Base-by-base conservation (phyloP, 805 yeast species). In the Nakazawaea pomicola region DNA sequence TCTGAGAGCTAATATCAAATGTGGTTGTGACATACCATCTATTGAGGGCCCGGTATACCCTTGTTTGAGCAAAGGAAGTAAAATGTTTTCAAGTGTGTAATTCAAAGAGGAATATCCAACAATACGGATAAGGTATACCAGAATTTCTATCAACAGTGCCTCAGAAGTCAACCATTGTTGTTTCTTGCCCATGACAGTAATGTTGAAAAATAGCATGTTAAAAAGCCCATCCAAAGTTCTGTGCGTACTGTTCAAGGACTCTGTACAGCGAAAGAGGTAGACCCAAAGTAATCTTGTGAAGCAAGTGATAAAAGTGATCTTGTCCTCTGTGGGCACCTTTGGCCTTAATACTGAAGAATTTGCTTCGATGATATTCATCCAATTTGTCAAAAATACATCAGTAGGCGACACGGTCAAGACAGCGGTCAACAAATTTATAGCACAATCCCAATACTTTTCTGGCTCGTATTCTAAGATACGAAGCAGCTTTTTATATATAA, bases 261-360 rank as follows among this genome's bases (percentile, higher is more conserved):
- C 99, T 0, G 95, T 76, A 49, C 89, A 78, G 47, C 98, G 68
- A 59, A 81, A 87, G 18, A 89, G 64, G 55, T 85, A 93, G 0
- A 90, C 95, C 99, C 99, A 93, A 0, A 86, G 61, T 24, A 95
- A 65, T 44, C 96, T 65, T 0, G 95, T 72, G 3, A 83, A 62
- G 42, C 90, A 80, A 0, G 77, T 76, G 12, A 85, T 71, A 32
- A 78, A 72, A 3, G 75, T 74, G 0, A 76, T 68, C 50, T 82
- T 77, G 37, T 68, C 71, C 0, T 64, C 55, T 10, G 74, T 71
- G 34, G 58, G 50, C 1, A 57, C 56, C 41, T 85, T 86, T 4
- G 87, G 81, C 52, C 80, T 84, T 30, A 86, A 65, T 43, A 78
- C 78, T 33, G 63, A 64, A n/a, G 71, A 63, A 46, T 78, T 77